Percentiles rank a stretch among this genome's conserved stretches.
Evolutionary conservation across 768 basidiomycete genomes (phyloP).

Genomic region (Amanita jacksonii): DNA sequence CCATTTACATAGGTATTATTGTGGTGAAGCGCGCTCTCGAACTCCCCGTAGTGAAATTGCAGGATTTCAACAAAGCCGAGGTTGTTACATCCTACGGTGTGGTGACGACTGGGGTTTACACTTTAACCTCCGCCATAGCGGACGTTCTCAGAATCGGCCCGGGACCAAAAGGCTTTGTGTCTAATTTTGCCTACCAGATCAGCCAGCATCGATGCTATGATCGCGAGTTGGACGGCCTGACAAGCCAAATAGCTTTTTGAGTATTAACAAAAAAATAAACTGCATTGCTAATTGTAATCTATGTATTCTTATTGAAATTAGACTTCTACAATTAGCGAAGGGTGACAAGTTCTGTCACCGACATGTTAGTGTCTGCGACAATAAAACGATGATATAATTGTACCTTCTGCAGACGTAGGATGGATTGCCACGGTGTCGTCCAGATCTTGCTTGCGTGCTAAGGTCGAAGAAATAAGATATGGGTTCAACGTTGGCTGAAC

Average conservation of each 20-base stretch:
- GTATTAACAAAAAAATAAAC: not conserved
- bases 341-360: slow-evolving; percentile 43
- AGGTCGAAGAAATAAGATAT: not conserved
- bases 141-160: slow-evolving; percentile 36
- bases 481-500: slow-evolving; percentile 11
- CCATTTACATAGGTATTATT: slow-evolving; percentile 23
- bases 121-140: slow-evolving; percentile 24
- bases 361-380: slow-evolving; percentile 12
- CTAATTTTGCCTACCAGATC: slow-evolving; percentile 51
- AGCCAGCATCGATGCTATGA: slow-evolving; percentile 60
- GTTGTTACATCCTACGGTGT: slow-evolving; percentile 49
- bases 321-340: slow-evolving; percentile 26
- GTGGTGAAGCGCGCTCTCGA: slow-evolving; percentile 38
- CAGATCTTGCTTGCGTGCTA: slow-evolving; percentile 70
- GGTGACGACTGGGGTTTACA: slow-evolving; percentile 49
- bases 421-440: slow-evolving; percentile 91
- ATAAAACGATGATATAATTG: slow-evolving; percentile 12
- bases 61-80: slow-evolving; percentile 24
- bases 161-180: slow-evolving; percentile 41
- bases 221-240: slow-evolving; percentile 51
- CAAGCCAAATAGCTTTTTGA: slow-evolving; percentile 32
- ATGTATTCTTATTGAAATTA: no score
- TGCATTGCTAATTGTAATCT: not conserved
- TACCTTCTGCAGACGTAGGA: slow-evolving; percentile 79
- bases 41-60: slow-evolving; percentile 38